Percentiles rank a stretch among this genome's conserved stretches.
Evolutionary conservation across 257 asterid genomes (phyloP).

Genomic region (Salvia miltiorrhiza): DNA sequence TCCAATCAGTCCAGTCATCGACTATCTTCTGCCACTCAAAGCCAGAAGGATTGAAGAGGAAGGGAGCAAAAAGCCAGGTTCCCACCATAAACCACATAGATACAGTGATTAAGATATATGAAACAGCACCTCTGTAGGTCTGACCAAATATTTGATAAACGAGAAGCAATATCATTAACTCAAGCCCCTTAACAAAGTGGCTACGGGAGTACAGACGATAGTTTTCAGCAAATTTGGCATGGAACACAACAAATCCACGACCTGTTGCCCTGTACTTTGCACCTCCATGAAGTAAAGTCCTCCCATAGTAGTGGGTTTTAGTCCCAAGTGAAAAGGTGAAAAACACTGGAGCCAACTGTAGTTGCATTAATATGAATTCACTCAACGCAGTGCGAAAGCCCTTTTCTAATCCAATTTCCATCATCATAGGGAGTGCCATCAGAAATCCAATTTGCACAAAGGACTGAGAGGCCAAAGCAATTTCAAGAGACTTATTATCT

Average conservation of each 20-base stretch:
- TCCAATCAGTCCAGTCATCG: slow-evolving; percentile 96
- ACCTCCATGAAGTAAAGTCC: slow-evolving; percentile 96
- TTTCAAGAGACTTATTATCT: slow-evolving; percentile 72
- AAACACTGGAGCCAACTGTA: slow-evolving; percentile 91
- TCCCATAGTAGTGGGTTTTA: slow-evolving; percentile 85
- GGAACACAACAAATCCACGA: slow-evolving; percentile 99
- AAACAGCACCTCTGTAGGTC: slow-evolving; percentile 54
- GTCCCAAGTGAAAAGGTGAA: slow-evolving; percentile 97
- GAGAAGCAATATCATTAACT: slow-evolving; percentile 80
- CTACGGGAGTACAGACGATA: slow-evolving; percentile 94
- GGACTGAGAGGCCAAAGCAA: slow-evolving; percentile 93
- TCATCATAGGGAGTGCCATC: slow-evolving; percentile 99
- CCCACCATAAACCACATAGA: slow-evolving; percentile 88
- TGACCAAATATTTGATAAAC: slow-evolving; percentile 86
- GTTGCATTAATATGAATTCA: slow-evolving; percentile 90
- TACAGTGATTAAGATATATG: slow-evolving; percentile 71
- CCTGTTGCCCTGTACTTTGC: slow-evolving; percentile 92
- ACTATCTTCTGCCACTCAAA: slow-evolving; percentile 93
- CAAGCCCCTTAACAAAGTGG: slow-evolving; percentile 89
- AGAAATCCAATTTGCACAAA: slow-evolving; percentile 89
- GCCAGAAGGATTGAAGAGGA: slow-evolving; percentile 92
- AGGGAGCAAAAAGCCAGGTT: slow-evolving; percentile 95
- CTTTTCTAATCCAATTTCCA: slow-evolving; percentile 93
- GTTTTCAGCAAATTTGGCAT: slow-evolving; percentile 94
- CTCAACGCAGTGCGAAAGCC: slow-evolving; percentile 94